Conservation (phyloP, 1,284 basidiomycete genomes). For the Cronartium ribicola region DNA sequence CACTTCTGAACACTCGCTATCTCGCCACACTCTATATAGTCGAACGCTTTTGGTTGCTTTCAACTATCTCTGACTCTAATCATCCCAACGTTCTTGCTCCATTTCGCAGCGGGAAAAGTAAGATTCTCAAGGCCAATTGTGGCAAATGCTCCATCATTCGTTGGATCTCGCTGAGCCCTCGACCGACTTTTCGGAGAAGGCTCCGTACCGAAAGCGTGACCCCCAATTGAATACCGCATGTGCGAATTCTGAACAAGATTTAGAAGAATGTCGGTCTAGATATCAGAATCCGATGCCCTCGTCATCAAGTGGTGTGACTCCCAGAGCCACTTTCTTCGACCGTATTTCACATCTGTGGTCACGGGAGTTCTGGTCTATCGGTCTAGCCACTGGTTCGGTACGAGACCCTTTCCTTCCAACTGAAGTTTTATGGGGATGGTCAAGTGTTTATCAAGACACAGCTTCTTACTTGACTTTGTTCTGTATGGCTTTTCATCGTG, state of each 20-base stretch:
- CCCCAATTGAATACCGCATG: background rate
- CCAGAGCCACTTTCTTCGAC: background rate
- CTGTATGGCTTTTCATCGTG: background rate
- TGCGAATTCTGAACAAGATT: background rate
- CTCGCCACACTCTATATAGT: background rate
- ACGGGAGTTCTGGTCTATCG: background rate
- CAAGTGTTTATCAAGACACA: background rate
- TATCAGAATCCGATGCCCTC: background rate
- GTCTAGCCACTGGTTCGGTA: conserved; percentile 1
- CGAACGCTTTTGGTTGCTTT: background rate
- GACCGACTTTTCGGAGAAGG: background rate
- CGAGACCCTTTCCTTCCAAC: background rate
- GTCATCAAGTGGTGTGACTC: background rate
- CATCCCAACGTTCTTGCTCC: background rate
- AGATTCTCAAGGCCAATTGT: background rate
- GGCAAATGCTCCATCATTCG: background rate
- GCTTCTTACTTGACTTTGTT: background rate
- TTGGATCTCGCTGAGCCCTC: background rate
- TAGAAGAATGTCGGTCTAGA: background rate
- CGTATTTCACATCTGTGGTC: background rate
- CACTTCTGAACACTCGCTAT: background rate
- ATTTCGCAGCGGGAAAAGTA: background rate
- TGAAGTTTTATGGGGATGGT: background rate
- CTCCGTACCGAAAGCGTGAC: background rate
- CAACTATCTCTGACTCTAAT: background rate